Evolutionary conservation across 2,329 filamentous ascomycete species (phyloP), one percentile per base, ranked within the genome.

Genomic region (Neurospora sp.): DNA sequence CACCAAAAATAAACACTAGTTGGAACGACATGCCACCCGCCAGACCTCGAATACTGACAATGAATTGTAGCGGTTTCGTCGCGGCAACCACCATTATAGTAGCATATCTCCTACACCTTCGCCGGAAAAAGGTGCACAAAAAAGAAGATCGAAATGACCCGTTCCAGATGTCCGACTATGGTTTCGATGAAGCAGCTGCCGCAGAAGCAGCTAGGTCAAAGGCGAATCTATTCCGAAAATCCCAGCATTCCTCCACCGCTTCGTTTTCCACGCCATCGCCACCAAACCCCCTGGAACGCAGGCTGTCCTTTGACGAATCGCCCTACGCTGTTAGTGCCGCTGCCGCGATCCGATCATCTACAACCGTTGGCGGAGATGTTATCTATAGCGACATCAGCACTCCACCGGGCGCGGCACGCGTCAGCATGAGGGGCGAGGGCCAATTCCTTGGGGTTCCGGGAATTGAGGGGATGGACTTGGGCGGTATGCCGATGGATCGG

Each of bases 161-260:
- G 28, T 75, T 73, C 71, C 70, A 72, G 19, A 72, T 70, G 70
- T 68, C 71, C 1, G 75, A 76, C 67, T 76, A 75, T 66, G 75
- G 75, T 10, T 69, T 76, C 1, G 74, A 74, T 58, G 73, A 75
- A n/a, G 23, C 38, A 23, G 4, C 13, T 70, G 15, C 68, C 71
- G 38, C 42, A 17, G 52, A 62, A 33, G 52, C 52, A 62, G 52
- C 52, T 33, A 62, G 23, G 23, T 62, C 52, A 28, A 62, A 62
- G 23, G 52, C 52, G 52, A 17, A 62, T 10, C 23, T 62, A 2
- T 62, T 62, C 52, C 52, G 52, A 33, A 23, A 28, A 17, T 62
- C 52, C 23, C 52, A 62, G 23, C 52, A 62, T 33, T 62, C 52
- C 3, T 62, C 52, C 23, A 62, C 52, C 52, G 33, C 52, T 62